Evolutionary conservation across 805 yeast species (phyloP).

Genomic region (Candida maesae): DNA sequence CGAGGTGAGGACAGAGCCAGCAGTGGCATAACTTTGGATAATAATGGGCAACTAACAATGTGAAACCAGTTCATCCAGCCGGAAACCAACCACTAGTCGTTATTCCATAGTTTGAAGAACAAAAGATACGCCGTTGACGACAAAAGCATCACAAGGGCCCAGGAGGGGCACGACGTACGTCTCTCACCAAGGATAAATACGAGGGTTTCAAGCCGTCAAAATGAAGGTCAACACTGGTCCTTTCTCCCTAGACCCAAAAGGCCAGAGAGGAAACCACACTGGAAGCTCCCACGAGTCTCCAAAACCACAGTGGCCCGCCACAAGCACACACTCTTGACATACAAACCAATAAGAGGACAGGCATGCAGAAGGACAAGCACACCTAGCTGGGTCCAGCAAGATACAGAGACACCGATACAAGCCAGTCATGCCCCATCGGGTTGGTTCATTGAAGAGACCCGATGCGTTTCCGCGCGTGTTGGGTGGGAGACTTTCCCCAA

Average conservation of each 20-base stretch:
- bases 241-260: neutral
- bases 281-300: neutral
- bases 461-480: conserved; percentile 58
- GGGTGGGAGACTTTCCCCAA: conserved; percentile 92
- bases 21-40: conserved; percentile 1
- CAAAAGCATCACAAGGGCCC: conserved; percentile 20
- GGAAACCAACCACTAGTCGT: neutral
- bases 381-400: conserved; percentile 9
- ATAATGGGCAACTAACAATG: too few relatives aligned
- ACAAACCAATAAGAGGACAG: neutral
- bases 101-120: neutral
- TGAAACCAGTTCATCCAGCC: conserved; percentile 2
- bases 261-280: conserved; percentile 5
- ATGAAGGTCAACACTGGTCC: conserved; percentile 6
- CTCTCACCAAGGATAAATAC: conserved; percentile 2
- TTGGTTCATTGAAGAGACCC: conserved; percentile 26
- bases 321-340: conserved; percentile 6
- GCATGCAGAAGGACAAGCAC: neutral
- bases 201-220: conserved; percentile 2
- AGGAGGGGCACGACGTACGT: conserved; percentile 23
- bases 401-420: neutral
- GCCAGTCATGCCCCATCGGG: conserved; percentile 13
- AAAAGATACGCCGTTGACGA: conserved; percentile 6
- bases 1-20: conserved; percentile 10
- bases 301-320: conserved; percentile 8